phyloP scores from a whole-genome alignment of 305 asterid species.

The Striga hermonthica region DNA sequence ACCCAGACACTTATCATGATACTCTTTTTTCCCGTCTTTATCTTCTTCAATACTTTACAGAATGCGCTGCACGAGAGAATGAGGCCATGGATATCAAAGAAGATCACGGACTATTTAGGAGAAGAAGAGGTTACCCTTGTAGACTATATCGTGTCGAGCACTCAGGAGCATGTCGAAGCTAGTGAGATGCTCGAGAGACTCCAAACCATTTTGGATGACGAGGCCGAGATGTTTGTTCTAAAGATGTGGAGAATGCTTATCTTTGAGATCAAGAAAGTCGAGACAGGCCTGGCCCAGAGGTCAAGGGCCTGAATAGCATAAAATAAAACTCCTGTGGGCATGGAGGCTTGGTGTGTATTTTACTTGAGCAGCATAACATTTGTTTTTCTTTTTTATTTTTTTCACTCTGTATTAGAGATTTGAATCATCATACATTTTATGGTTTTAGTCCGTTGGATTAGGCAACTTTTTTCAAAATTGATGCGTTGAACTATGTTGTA shows the following conservation, averaged over 20 bases:
- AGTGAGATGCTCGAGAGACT: slow-evolving; percentile 92
- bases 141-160: slow-evolving; percentile 86
- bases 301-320: slow-evolving; percentile 44
- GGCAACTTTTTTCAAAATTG: slow-evolving; percentile 16
- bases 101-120: slow-evolving; percentile 86
- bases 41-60: slow-evolving; percentile 42
- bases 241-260: slow-evolving; percentile 99
- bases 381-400: not conserved
- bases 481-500: slow-evolving; percentile 30
- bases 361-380: slow-evolving; percentile 8
- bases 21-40: no score
- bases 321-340: slow-evolving; percentile 16
- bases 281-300: slow-evolving; percentile 69
- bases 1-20: no score
- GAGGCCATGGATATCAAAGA: slow-evolving; percentile 97
- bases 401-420: slow-evolving; percentile 29
- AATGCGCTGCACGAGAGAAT: slow-evolving; percentile 75
- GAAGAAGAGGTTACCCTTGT: slow-evolving; percentile 94
- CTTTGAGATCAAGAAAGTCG: slow-evolving; percentile 93
- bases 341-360: slow-evolving; percentile 7
- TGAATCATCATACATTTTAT: slow-evolving; percentile 22
- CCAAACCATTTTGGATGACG: slow-evolving; percentile 86
- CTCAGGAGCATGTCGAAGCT: slow-evolving; percentile 88
- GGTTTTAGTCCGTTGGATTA: not conserved
- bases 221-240: slow-evolving; percentile 98